phyloP scores from a whole-genome alignment of 352 stramenopile species.

The Globisporangium recalcitrans region DNA sequence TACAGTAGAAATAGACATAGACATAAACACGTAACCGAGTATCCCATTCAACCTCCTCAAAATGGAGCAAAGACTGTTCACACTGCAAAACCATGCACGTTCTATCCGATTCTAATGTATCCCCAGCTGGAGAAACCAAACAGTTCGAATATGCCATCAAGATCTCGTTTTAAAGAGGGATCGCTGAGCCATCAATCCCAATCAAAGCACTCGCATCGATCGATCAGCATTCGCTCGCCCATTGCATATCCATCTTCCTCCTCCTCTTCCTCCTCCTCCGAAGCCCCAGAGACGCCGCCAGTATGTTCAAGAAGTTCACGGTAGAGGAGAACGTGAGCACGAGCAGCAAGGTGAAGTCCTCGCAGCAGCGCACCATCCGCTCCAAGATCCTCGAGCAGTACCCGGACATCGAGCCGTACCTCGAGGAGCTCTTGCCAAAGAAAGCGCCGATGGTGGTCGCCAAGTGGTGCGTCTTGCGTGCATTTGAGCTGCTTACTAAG shows the following conservation, averaged over 20 bases:
- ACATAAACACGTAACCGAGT: background rate
- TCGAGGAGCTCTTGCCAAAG: constrained; percentile 91
- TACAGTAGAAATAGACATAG: background rate
- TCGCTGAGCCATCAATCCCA: background rate
- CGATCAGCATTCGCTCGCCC: background rate
- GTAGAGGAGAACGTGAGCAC: constrained; percentile 91
- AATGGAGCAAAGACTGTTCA: too few relatives aligned
- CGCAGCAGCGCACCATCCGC: constrained; percentile 94
- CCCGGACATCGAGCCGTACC: constrained; percentile 81
- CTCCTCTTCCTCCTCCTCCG: too few relatives aligned
- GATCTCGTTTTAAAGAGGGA: background rate
- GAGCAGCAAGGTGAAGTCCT: constrained; percentile 97
- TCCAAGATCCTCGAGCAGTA: constrained; percentile 93
- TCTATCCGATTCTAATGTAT: too few relatives aligned
- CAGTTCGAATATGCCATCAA: too few relatives aligned
- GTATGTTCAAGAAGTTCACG: constrained; percentile 96
- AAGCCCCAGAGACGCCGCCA: too few relatives aligned
- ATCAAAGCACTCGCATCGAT: background rate
- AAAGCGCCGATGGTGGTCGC: constrained; percentile 91
- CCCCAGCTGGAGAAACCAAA: too few relatives aligned
- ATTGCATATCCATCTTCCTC: background rate
- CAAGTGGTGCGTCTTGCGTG: constrained; percentile 65
- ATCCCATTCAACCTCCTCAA: background rate
- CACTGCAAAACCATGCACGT: too few relatives aligned
- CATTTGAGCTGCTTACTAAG: background rate